Evolutionary conservation across 2,329 filamentous ascomycete species (phyloP), one percentile per base, ranked within the genome.

Genomic region (Rhexocercosporidium sp.): DNA sequence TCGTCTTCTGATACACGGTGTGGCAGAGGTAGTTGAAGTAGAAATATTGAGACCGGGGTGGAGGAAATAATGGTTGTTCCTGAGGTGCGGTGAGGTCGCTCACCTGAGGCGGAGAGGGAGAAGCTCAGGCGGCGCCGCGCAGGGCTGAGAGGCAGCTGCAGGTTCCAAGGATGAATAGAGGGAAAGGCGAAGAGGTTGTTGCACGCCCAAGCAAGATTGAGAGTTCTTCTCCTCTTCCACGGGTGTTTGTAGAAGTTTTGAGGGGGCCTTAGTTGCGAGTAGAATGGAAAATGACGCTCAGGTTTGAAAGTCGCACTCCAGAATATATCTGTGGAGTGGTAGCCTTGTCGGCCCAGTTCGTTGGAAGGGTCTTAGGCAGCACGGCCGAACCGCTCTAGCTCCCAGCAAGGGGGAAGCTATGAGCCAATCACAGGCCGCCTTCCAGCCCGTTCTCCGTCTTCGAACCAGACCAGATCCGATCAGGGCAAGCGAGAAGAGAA

Each of bases 271-370:
- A 11, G 34, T 31, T 31, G 49, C 12, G 29, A 5, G 34, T 37
- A 37, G 34, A 37, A 37, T 44, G 1, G n/a, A 44, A 44, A 20
- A 44, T 6, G 41, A 18, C 16, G n/a, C 41, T n/a, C 4, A n/a
- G 3, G 16, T 20, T 18, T 44, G 41, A n/a, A 44, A 16, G 12
- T 14, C 8, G 14, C 34, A 39, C 34, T 9, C 8, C 8, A 9
- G 34, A 14, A 39, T 9, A 47, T 47, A 20, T 3, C 20, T 20
- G 2, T 16, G 34, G 6, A 25, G 16, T 57, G 54, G 54, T 57
- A 57, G 54, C 54, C 54, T 57, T 57, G 54, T 39, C 54, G 41
- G 29, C 29, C 51, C 16, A 34, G 47, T 51, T n/a, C 3, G 16
- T 53, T 53, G 16, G 25, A 27, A n/a, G 18, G 9, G 4, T 31